Conservation (phyloP, 139 green algal genomes). For the Deuterostichococcus epilithicus region DNA sequence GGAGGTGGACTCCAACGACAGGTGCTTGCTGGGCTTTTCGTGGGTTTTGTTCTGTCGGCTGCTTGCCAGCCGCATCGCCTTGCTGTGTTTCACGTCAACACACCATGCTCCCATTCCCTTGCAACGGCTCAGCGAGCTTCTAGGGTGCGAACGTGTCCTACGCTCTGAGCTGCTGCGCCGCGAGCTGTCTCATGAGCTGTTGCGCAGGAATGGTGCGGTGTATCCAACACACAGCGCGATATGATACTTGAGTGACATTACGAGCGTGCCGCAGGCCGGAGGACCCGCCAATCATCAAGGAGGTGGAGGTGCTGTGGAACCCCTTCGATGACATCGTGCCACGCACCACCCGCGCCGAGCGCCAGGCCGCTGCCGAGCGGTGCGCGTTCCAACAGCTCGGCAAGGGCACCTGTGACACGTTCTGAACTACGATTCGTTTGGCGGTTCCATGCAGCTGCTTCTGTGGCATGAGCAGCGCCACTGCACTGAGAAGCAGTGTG, state of each 20-base stretch:
- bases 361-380: conserved; percentile 14
- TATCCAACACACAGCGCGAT: too few species aligned
- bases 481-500: background rate
- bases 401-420: background rate
- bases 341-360: conserved; percentile 37
- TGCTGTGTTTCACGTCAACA: too few species aligned
- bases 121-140: too few species aligned
- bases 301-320: conserved; percentile 85
- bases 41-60: too few species aligned
- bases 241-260: too few species aligned
- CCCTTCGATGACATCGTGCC: conserved; percentile 94
- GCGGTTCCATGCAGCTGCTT: background rate
- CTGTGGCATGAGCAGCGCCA: background rate
- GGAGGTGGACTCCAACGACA: conserved; percentile 43
- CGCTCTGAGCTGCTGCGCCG: too few species aligned
- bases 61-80: too few species aligned
- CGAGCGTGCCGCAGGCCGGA: conserved; percentile 55
- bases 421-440: background rate
- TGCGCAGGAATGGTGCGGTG: too few species aligned
- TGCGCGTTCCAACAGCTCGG: background rate
- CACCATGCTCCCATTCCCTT: too few species aligned
- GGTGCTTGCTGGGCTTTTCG: background rate
- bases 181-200: too few species aligned
- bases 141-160: too few species aligned
- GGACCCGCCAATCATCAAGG: conserved; percentile 61